Evolutionary conservation across 192 early-diverging fungal species (phyloP).

Genomic region (Lobosporangium transversale): DNA sequence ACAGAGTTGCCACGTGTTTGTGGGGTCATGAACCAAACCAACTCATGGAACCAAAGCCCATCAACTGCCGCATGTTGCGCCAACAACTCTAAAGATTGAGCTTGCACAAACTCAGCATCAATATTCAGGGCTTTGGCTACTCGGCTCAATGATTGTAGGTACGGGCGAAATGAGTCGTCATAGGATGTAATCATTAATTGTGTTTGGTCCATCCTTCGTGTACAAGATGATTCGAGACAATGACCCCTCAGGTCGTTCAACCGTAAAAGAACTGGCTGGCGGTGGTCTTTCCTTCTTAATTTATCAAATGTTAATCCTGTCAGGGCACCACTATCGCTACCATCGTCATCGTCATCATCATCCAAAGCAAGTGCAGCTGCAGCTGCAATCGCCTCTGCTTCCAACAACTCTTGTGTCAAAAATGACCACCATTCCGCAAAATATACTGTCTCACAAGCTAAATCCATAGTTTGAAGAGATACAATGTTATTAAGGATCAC

Average conservation of each 20-base stretch:
- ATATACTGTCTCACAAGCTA: constrained; percentile 11
- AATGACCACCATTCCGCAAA: constrained; percentile 14
- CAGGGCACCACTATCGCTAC: no score
- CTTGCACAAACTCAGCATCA: neutral
- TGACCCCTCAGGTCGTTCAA: constrained; percentile 13
- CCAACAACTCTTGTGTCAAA: neutral
- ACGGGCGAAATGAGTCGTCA: constrained; percentile 2
- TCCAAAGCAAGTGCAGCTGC: neutral
- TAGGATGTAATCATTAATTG: neutral
- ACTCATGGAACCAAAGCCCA: constrained; percentile 8
- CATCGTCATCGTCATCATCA: neutral
- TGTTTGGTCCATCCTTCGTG: neutral
- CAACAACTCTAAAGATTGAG: constrained; percentile 2
- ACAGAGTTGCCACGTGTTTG: neutral
- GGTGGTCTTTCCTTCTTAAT: no score
- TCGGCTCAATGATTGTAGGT: constrained; percentile 10
- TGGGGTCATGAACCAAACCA: constrained; percentile 9
- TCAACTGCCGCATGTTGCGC: constrained; percentile 1
- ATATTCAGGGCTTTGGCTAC: constrained; percentile 5
- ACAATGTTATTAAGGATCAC: constrained; percentile 22
- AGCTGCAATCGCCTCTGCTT: neutral
- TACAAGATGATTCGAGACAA: constrained; percentile 5
- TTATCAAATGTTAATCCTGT: no score
- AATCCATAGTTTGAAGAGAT: constrained; percentile 14
- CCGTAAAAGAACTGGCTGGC: neutral